Evolutionary conservation across 148 eudicot genomes (phyloP), one percentile per base, ranked within the genome.

Genomic region (Rhododendron mucronatum): DNA sequence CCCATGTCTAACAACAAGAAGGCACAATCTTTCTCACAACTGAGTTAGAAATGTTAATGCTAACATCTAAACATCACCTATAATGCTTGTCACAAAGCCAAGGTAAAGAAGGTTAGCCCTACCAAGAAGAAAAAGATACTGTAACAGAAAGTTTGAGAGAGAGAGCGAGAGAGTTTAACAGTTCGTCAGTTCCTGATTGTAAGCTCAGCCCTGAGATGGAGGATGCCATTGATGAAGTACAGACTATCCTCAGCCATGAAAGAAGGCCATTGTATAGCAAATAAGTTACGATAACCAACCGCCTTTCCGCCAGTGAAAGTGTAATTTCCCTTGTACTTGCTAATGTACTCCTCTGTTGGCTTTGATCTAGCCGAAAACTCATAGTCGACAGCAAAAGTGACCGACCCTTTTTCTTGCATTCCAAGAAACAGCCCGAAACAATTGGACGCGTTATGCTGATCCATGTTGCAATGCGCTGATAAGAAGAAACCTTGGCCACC

Each of bases 401-500:
- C 98, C 0, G 98, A 93, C 4, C 98, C 98, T 83, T 96, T 96
- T 85, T 96, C 98, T 79, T 96, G 98, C 98, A 96, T 96, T 67
- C 98, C 98, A 18, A 96, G 86, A 88, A 95, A 95, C 45, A 95
- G 86, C 83, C 98, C 98, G 14, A 95, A 95, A 82, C 98, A 95
- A 76, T 95, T 96, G 88, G 91, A 93, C 5, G 97, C 89, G 92
- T 95, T 94, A 83, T 94, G 98, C 67, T 95, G 98, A 85, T 95
- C 98, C 97, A 94, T 93, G 89, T 95, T 95, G 89, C 98, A 95
- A 85, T 95, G 98, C 30, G 98, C 98, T 0, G 98, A 95, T 21
- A 95, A 91, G 87, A 95, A 95, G 87, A 95, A 95, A 20, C 98
- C 98, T 90, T 95, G 98, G 30, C 98, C 98, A 10, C 98, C 98